Evolutionary conservation across 495 filamentous ascomycete genomes (phyloP), one percentile per base, ranked within the genome.

Genomic region (Hypoxylon lienhwacheense): DNA sequence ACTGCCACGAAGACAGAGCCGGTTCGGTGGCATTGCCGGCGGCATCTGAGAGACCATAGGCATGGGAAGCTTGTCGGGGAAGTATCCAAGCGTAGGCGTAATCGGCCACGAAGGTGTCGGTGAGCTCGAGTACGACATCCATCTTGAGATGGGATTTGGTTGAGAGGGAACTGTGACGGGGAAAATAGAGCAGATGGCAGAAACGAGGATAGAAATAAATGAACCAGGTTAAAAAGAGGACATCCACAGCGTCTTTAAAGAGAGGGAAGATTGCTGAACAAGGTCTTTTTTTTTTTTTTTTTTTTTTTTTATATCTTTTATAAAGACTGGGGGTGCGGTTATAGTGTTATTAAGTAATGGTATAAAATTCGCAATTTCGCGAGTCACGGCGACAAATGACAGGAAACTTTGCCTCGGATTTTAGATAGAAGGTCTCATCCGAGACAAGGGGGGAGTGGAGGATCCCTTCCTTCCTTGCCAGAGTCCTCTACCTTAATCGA

Each of bases 61-160:
- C 75, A 19, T 40, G 14, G 5, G 74, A 68, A 1, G 83, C 72
- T 15, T 75, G 73, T 29, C 77, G 71, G n/a, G 91, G 91, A 26
- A 90, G 77, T 6, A 85, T 42, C 6, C 70, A 69, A 36, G 92
- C 85, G 69, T 96, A 97, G 47, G 89, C 56, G 61, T 82, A 81
- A 74, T 97, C 92, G 72, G 85, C 86, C 55, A 92, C 61, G 70
- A 86, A 88, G 70, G 84, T 91, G 72, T 97, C 93, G 71, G 80
- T 81, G 59, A 91, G 44, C 70, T 96, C 89, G 54, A 97, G 84
- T 22, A 91, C 81, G 74, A 95, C 82, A 81, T 97, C 92, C 92
- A 97, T 97, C 56, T 71, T 70, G 70, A 59, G 47, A 44, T 46
- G 51, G 29, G 10, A 35, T 14, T 15, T 32, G 1, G 12, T 22